phyloP scores from a whole-genome alignment of 2,329 filamentous ascomycete genomes.

The Orbilia quercus region DNA sequence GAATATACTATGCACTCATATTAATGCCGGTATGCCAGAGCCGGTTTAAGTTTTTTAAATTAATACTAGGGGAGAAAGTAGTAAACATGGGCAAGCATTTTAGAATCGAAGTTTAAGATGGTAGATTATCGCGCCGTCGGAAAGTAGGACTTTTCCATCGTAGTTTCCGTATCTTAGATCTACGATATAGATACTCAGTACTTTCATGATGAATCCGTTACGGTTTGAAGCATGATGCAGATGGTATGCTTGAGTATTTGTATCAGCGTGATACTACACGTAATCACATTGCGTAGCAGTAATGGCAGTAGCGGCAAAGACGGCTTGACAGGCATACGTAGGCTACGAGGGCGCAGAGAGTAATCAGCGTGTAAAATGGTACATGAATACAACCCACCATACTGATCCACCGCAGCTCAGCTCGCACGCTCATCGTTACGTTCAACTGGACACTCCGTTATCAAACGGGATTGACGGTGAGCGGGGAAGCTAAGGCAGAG shows the following conservation, averaged over 20 bases:
- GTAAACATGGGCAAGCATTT: neutral
- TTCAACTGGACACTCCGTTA: slow-evolving; percentile 12
- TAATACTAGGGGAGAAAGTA: neutral
- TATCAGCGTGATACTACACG: neutral
- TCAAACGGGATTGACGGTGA: slow-evolving; percentile 27
- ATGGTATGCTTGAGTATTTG: too few relatives aligned
- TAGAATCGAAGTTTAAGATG: neutral
- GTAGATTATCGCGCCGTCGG: slow-evolving; percentile 24
- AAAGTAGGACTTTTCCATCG: slow-evolving; percentile 17
- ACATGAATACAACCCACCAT: neutral
- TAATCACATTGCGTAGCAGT: slow-evolving; percentile 20
- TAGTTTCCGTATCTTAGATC: neutral
- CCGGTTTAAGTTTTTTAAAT: neutral
- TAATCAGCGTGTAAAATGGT: neutral
- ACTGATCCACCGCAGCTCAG: neutral
- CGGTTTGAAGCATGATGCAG: too few relatives aligned
- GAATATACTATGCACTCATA: neutral
- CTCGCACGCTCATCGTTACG: too few relatives aligned
- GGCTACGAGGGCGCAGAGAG: slow-evolving; percentile 32
- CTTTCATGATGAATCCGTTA: too few relatives aligned
- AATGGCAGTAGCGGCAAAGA: slow-evolving; percentile 1
- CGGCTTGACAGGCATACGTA: slow-evolving; percentile 27
- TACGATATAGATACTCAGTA: neutral
- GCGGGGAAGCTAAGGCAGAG: slow-evolving; percentile 17
- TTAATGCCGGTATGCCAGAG: too few relatives aligned